Evolutionary conservation across 768 basidiomycete species (phyloP).

Genomic region (Baorangia bicolor): DNA sequence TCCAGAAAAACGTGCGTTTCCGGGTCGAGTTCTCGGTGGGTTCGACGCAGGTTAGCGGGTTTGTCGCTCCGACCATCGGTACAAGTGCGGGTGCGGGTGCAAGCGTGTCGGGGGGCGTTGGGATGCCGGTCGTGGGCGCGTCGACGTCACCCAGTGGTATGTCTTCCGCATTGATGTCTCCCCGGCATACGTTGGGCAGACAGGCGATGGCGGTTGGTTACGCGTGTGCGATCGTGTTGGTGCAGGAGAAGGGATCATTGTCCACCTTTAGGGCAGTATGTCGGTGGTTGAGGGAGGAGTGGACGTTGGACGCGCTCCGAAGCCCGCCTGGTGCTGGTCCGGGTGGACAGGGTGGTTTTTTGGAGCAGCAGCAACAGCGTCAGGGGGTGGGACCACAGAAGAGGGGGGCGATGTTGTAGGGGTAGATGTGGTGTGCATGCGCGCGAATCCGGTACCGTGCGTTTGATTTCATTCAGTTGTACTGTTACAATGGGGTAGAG

Average conservation of each 20-base stretch:
- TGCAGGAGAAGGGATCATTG: slow-evolving; percentile 89
- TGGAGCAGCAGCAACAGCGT: slow-evolving; percentile 37
- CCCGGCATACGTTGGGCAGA: slow-evolving; percentile 28
- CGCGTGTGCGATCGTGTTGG: slow-evolving; percentile 68
- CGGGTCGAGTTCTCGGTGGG: slow-evolving; percentile 68
- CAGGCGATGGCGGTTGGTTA: slow-evolving; percentile 33
- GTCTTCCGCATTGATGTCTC: slow-evolving; percentile 26
- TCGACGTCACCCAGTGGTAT: slow-evolving; percentile 22
- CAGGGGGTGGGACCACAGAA: slow-evolving; percentile 10
- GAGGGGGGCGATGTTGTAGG: slow-evolving; percentile 32
- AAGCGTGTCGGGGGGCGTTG: neutral
- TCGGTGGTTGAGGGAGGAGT: slow-evolving; percentile 68
- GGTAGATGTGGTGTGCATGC: neutral
- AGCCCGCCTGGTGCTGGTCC: slow-evolving; percentile 21
- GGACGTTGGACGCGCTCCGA: slow-evolving; percentile 45
- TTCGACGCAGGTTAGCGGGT: slow-evolving; percentile 23
- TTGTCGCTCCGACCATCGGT: slow-evolving; percentile 21
- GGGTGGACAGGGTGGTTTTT: slow-evolving; percentile 37
- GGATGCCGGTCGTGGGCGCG: neutral
- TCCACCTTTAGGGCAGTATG: slow-evolving; percentile 82
- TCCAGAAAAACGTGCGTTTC: slow-evolving; percentile 79
- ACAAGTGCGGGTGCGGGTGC: slow-evolving; percentile 21
- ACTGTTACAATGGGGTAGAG: neutral
- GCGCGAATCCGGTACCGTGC: slow-evolving; percentile 9
- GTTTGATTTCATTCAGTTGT: neutral